A percentile compares a stretch with the other conserved stretches of the same genome.
Evolutionary conservation across 2,329 filamentous ascomycete genomes (phyloP).

Genomic region (Paraphaeosphaeria minitans): DNA sequence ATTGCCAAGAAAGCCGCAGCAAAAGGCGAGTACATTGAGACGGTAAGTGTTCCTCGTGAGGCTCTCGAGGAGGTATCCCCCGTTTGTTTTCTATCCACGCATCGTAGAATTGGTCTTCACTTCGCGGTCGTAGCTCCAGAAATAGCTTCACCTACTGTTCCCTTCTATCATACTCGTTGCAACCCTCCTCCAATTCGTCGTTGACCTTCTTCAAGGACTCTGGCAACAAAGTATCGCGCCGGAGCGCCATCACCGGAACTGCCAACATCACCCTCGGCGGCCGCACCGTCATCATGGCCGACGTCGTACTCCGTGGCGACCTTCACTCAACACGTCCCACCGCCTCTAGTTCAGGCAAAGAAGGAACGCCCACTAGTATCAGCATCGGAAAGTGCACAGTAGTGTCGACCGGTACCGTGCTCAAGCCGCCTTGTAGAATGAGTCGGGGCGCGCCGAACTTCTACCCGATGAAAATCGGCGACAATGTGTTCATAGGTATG

Average conservation of each 20-base stretch:
- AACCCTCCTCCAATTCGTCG: background rate
- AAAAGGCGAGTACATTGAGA: slow-evolving; percentile 96
- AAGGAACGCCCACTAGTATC: slow-evolving; percentile 62
- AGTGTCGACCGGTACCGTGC: slow-evolving; percentile 75
- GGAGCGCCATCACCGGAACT: slow-evolving; percentile 88
- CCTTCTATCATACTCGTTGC: background rate
- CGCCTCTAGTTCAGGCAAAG: slow-evolving; percentile 39
- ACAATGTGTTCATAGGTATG: slow-evolving; percentile 89
- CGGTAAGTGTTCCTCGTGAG: slow-evolving; percentile 62
- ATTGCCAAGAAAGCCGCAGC: slow-evolving; percentile 61
- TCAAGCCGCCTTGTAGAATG: slow-evolving; percentile 82
- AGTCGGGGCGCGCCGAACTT: slow-evolving; percentile 78
- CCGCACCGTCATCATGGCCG: slow-evolving; percentile 90
- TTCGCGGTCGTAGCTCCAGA: background rate
- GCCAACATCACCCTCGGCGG: slow-evolving; percentile 98
- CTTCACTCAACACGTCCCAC: slow-evolving; percentile 57
- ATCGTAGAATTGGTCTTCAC: background rate
- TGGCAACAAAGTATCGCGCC: slow-evolving; percentile 96
- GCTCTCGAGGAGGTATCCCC: background rate
- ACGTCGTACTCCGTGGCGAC: slow-evolving; percentile 92
- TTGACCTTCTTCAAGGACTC: slow-evolving; percentile 69
- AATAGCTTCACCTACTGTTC: background rate
- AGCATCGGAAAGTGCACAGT: slow-evolving; percentile 92
- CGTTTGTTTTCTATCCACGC: background rate
- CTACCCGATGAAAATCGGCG: slow-evolving; percentile 89